phyloP scores from a whole-genome alignment of 345 rosid species.

The Barbarea vulgaris region DNA sequence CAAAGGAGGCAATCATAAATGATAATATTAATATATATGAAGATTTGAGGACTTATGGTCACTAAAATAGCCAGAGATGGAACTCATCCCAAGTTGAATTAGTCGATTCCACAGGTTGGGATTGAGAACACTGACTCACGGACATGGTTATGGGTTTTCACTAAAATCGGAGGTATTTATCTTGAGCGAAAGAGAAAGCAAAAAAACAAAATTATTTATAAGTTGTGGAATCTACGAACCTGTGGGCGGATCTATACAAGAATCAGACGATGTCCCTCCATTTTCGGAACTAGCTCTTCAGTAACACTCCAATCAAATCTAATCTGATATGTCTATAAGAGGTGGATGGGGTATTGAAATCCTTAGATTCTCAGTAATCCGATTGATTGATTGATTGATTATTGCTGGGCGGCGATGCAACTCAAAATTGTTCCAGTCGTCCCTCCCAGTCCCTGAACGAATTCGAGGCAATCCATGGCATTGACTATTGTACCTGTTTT shows the following conservation, averaged over 20 bases:
- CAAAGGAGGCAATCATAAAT: neutral
- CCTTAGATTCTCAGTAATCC: neutral
- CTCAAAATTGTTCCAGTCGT: slow-evolving; percentile 17
- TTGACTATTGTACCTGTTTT: slow-evolving; percentile 30
- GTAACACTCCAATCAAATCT: slow-evolving; percentile 1
- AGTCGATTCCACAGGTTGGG: neutral
- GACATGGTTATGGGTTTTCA: neutral
- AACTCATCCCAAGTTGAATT: neutral
- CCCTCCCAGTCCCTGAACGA: slow-evolving; percentile 11
- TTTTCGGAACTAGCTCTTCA: slow-evolving; percentile 18
- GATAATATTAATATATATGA: neutral
- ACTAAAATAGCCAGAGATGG: neutral
- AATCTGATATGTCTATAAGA: neutral
- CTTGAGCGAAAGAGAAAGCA: neutral
- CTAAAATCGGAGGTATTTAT: neutral
- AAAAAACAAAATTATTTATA: neutral
- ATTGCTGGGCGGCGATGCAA: slow-evolving; percentile 32
- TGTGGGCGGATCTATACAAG: slow-evolving; percentile 31
- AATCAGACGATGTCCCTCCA: slow-evolving; percentile 34
- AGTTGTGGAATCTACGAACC: slow-evolving; percentile 34
- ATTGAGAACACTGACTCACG: slow-evolving; percentile 17
- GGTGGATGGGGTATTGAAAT: neutral
- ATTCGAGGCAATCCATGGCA: slow-evolving; percentile 12
- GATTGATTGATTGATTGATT: neutral
- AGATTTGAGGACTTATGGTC: neutral